These are phyloP conservation scores for Peltaster fructicola DNA, from an alignment of 2,329 filamentous ascomycete species.

Conservation along the genomic window DNA sequence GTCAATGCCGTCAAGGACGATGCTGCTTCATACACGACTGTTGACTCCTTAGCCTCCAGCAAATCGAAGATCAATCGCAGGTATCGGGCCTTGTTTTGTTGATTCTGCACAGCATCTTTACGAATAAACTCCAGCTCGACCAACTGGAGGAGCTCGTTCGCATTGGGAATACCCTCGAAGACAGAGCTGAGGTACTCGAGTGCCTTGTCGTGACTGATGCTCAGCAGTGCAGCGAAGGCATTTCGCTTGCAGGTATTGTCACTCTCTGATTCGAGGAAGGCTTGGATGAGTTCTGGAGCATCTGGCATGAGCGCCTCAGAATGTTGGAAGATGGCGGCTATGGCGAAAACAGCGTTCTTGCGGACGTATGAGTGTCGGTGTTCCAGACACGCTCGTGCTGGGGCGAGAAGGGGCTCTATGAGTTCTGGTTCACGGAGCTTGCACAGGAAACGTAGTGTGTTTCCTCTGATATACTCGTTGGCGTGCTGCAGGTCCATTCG, in stretches of 20 bases:
- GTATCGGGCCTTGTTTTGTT: slow-evolving; percentile 90
- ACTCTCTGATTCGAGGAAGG: slow-evolving; percentile 77
- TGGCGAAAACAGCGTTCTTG: slow-evolving; percentile 92
- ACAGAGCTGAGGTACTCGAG: slow-evolving; percentile 72
- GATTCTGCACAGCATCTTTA: slow-evolving; percentile 88
- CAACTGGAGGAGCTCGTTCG: slow-evolving; percentile 82
- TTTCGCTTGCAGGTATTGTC: slow-evolving; percentile 97
- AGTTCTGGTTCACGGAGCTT: slow-evolving; percentile 92
- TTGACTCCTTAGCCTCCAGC: slow-evolving; percentile 79
- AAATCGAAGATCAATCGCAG: slow-evolving; percentile 90
- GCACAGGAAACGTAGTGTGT: slow-evolving; percentile 93
- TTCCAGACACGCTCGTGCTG: slow-evolving; percentile 79
- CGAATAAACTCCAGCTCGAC: slow-evolving; percentile 94
- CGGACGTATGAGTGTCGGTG: slow-evolving; percentile 95
- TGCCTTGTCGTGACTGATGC: slow-evolving; percentile 86
- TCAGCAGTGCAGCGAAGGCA: slow-evolving; percentile 78
- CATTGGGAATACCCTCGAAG: slow-evolving; percentile 85
- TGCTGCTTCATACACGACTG: slow-evolving; percentile 92
- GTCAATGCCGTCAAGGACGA: slow-evolving; percentile 88
- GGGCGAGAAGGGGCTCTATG: slow-evolving; percentile 86
- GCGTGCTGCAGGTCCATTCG: slow-evolving; percentile 92
- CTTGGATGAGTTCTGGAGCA: slow-evolving; percentile 75
- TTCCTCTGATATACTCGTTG: slow-evolving; percentile 96
- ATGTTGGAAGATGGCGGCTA: slow-evolving; percentile 82
- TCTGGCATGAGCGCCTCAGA: slow-evolving; percentile 86